Base-by-base conservation (phyloP, 768 basidiomycete genomes). In the Leccinum rimulosum region DNA sequence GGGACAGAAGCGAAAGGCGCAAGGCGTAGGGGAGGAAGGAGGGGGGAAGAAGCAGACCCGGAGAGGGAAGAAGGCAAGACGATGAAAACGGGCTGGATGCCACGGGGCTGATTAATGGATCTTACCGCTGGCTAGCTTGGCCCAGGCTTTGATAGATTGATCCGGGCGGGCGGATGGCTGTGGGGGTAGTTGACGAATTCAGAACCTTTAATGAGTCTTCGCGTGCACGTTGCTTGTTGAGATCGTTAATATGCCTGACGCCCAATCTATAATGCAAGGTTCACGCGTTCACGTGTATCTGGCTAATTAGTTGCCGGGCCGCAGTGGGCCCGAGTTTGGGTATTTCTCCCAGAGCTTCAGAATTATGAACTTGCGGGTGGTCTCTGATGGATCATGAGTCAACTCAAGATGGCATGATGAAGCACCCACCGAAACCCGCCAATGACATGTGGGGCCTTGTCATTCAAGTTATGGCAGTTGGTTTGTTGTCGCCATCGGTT, bases 1-100 rank as follows among this genome's bases (percentile, higher is more conserved):
- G 1, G 80, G 79, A 3, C 77, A 82, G 64, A 89, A 91, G 68
- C 77, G 88, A 66, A 91, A 90, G 74, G 77, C 76, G 53, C 61
- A 25, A 19, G 35, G 27, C 35, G 73, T 70, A 27, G 70, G 72
- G 66, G 53, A 70, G 67, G 56, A 76, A 75, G 61, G 71, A 49
- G 68, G 56, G 50, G 74, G 27, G 81, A 75, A 83, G 73, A 86
- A 84, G 66, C 70, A 75, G 36, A 79, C 82, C 60, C 78, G 80
- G 48, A 72, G 74, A 57, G 68, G 77, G 15, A 81, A 80, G 66
- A 80, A 79, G 65, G 60, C 62, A 53, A 79, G 73, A 63, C 71
- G 74, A 58, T 75, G 43, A 59, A 17, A 10, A 38, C 38, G 14
- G 10, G 35, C 53, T 15, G 43, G 19, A 45, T 17, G 19, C 19